A percentile compares a stretch with the other conserved stretches of the same genome.
phyloP scores from a whole-genome alignment of 257 asterid species.

The Cruciata laevipes region DNA sequence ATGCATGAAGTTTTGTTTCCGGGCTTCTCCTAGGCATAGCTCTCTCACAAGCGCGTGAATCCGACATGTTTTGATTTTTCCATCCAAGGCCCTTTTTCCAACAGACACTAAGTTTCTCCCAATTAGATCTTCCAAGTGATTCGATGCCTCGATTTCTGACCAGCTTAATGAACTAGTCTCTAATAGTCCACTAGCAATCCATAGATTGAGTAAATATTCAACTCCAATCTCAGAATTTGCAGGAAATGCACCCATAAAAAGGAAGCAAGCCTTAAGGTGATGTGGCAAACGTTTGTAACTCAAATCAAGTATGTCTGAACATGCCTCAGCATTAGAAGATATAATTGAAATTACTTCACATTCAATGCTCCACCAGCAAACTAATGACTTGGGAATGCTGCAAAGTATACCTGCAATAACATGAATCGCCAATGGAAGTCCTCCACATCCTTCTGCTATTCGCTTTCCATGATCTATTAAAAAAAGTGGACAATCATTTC shows the following conservation, averaged over 20 bases:
- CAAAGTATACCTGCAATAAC: constrained; percentile 36
- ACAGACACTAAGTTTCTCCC: not conserved
- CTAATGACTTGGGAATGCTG: not conserved
- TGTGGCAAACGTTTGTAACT: constrained; percentile 8
- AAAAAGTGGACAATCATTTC: constrained; percentile 5
- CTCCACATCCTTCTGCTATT: constrained; percentile 19
- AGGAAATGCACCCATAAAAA: not conserved
- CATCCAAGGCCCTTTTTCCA: not conserved
- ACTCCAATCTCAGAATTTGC: not conserved
- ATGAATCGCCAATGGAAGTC: constrained; percentile 44
- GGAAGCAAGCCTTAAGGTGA: not conserved
- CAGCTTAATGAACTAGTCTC: not conserved
- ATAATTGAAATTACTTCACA: not conserved
- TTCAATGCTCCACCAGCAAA: constrained; percentile 1
- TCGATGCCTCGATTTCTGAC: constrained; percentile 10
- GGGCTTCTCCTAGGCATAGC: constrained; percentile 35
- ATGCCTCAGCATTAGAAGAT: not conserved
- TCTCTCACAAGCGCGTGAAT: constrained; percentile 31
- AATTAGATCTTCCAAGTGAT: constrained; percentile 7
- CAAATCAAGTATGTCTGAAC: not conserved
- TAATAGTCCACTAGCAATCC: constrained; percentile 23
- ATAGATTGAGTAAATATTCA: not conserved
- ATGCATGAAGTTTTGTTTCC: constrained; percentile 24
- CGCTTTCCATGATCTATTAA: constrained; percentile 7
- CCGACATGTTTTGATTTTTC: constrained; percentile 2